Evolutionary conservation across 2,329 filamentous ascomycete genomes (phyloP), one percentile per base, ranked within the genome.

Genomic region (Pseudogymnoascus sp.): DNA sequence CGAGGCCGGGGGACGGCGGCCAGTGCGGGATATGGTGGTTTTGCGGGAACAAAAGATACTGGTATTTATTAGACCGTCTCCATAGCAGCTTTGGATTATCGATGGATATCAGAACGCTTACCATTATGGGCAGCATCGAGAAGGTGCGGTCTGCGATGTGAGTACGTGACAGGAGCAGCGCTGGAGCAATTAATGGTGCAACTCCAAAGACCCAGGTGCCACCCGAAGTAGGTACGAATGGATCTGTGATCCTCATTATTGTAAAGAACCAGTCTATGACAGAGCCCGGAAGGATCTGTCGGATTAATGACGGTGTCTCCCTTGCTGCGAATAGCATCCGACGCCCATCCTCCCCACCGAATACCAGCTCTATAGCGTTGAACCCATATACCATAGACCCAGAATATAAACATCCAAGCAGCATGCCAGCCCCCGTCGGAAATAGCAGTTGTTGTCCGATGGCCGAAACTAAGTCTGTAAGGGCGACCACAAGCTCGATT

Each of bases 141-240:
- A 72, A 73, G 3, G 67, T 62, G 44, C 65, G 65, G 60, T 91
- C 87, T 31, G 84, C 83, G 59, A 87, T 78, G 1, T 78, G 80
- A 26, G 87, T 85, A 35, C 89, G 80, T 19, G 87, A 87, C n/a
- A 88, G 79, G 10, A 91, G 79, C 8, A 93, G 78, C 1, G 85
- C 80, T 10, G 88, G 79, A 0, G 86, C 87, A 64, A 93, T 88
- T 6, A 90, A 77, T 1, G 87, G 85, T 3, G 91, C 74, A 1
- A 86, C 86, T 28, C 88, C 68, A 64, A 68, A 70, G 7, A 69
- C 26, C 66, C 65, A 68, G 42, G 66, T 65, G 6, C 35, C 33
- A 42, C 63, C 62, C 9, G 62, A 40, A 9, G 60, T 62, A 6
- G 71, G 69, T 17, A 72, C 66, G 44, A 73, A 72, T 15, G 69